These are phyloP conservation scores for Pythium diclinum DNA, from an alignment of 352 stramenopile genomes.

Conservation along the genomic window DNA sequence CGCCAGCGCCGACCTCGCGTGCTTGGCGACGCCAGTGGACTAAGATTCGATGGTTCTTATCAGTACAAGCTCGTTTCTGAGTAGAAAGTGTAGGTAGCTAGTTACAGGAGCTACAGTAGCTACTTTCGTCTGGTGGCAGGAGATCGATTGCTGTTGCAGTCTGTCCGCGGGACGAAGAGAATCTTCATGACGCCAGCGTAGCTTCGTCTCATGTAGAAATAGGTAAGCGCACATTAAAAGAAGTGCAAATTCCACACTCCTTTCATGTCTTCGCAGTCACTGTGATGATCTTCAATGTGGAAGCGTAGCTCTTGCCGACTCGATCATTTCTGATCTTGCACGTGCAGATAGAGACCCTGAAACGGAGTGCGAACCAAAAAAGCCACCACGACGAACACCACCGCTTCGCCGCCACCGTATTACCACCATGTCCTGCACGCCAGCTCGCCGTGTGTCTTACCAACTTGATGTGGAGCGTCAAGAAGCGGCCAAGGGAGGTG, in stretches of 20 bases:
- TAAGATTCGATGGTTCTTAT: constrained; percentile 1
- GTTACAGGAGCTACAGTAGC: neutral
- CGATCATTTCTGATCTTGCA: neutral
- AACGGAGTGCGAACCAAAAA: neutral
- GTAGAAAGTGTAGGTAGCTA: neutral
- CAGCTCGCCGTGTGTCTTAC: constrained; percentile 15
- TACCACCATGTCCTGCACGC: constrained; percentile 13
- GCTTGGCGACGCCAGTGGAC: neutral
- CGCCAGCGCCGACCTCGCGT: neutral
- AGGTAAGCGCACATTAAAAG: neutral
- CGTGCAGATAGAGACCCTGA: neutral
- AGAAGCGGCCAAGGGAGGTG: neutral
- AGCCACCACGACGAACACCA: neutral
- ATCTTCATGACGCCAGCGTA: neutral
- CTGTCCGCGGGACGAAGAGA: neutral
- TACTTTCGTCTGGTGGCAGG: neutral
- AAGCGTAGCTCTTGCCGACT: neutral
- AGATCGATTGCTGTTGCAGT: neutral
- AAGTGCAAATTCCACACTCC: neutral
- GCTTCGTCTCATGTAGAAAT: neutral
- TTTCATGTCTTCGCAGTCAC: neutral
- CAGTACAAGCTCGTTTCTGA: neutral
- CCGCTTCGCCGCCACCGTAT: neutral
- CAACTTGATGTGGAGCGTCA: constrained; percentile 9
- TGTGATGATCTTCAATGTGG: neutral